Percentiles rank a stretch among this genome's conserved stretches.
phyloP scores from a whole-genome alignment of 495 filamentous ascomycete genomes.

The Geoglossum glabrum region DNA sequence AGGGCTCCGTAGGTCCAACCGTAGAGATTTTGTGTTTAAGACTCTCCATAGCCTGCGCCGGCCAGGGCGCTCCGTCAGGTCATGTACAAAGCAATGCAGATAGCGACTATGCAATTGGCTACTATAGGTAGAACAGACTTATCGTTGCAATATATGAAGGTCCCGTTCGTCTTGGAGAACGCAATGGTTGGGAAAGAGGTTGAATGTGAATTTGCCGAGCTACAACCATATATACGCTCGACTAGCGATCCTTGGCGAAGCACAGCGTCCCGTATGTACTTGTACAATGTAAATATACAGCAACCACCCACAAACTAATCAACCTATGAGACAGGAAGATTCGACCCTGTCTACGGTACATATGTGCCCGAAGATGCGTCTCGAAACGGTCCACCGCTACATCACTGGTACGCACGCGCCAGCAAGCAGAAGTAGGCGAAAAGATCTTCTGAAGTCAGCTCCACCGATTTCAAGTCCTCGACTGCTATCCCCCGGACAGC shows the following conservation, averaged over 20 bases:
- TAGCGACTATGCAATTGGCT: background rate
- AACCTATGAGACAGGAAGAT: too few species aligned
- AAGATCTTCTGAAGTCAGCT: background rate
- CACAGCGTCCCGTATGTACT: too few species aligned
- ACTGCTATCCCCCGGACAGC: background rate
- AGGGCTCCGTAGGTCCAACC: background rate
- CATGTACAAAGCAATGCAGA: background rate
- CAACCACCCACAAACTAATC: too few species aligned
- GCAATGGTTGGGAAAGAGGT: background rate
- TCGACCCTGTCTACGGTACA: too few species aligned
- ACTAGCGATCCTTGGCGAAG: too few species aligned
- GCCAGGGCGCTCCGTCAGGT: background rate
- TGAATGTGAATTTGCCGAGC: background rate
- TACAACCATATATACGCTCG: background rate
- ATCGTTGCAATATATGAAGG: background rate
- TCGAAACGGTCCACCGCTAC: too few species aligned
- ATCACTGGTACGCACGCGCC: background rate
- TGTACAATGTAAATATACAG: too few species aligned
- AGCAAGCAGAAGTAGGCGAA: slow-evolving; percentile 5
- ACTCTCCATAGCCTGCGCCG: background rate
- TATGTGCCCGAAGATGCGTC: too few species aligned
- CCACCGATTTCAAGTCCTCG: background rate
- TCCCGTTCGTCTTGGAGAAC: background rate
- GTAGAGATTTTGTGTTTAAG: background rate
- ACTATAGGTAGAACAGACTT: background rate